Evolutionary conservation across 1,284 basidiomycete genomes (phyloP).

Genomic region (Pisolithus thermaeus): DNA sequence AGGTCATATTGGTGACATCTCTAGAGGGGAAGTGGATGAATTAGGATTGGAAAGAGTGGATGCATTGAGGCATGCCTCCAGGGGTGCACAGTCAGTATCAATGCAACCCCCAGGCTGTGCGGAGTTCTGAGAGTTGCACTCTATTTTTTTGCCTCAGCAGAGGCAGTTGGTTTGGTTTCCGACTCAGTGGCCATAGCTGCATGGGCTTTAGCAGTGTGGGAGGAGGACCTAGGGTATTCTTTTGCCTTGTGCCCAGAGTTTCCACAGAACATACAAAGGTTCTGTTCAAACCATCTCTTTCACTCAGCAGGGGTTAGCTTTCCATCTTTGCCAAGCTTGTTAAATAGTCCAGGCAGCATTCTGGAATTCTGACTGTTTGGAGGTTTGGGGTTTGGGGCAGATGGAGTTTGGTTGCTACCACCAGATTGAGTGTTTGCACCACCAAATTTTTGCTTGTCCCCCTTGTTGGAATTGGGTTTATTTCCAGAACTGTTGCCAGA

Average conservation of each 20-base stretch:
- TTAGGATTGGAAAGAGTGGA: neutral
- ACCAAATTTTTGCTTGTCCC: too few species aligned
- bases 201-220: neutral
- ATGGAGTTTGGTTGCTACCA: neutral
- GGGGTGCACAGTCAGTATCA: neutral
- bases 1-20: too few species aligned
- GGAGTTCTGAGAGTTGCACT: too few species aligned
- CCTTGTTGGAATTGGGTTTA: too few species aligned
- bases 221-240: neutral
- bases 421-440: too few species aligned
- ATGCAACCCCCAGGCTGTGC: too few species aligned
- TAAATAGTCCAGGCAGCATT: neutral
- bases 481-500: too few species aligned
- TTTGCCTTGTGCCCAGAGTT: neutral
- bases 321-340: neutral
- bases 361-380: neutral
- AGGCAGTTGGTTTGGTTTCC: too few species aligned
- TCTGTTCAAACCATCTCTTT: neutral
- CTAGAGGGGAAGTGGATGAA: neutral
- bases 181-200: too few species aligned
- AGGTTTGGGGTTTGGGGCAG: neutral
- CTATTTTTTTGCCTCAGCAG: too few species aligned
- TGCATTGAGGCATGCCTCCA: neutral
- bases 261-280: neutral
- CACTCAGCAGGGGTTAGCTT: neutral